Evolutionary conservation across 1,284 basidiomycete genomes (phyloP).

Genomic region (Leccinum ponderosum): DNA sequence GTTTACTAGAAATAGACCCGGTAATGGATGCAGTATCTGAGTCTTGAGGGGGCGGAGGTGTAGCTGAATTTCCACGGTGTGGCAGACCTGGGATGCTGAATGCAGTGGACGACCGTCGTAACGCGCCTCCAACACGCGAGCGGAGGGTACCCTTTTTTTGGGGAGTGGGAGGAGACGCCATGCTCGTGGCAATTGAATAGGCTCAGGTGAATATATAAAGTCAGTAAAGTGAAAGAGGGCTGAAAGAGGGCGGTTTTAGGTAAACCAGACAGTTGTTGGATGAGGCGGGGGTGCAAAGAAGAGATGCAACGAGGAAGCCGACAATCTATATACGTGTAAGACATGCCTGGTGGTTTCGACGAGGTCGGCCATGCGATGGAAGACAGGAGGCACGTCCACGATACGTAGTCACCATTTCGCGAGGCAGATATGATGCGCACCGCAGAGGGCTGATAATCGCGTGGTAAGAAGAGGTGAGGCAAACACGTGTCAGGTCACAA

Average conservation of each 20-base stretch:
- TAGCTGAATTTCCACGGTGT: constrained; percentile 24
- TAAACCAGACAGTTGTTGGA: constrained; percentile 9
- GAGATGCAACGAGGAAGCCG: constrained; percentile 19
- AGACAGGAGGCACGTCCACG: constrained; percentile 26
- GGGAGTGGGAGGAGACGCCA: constrained; percentile 28
- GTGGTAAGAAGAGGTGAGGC: constrained; percentile 30
- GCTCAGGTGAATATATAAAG: constrained; percentile 5
- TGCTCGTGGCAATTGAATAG: constrained; percentile 7
- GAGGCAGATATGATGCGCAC: constrained; percentile 35
- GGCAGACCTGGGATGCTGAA: constrained; percentile 34
- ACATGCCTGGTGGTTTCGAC: constrained; percentile 37
- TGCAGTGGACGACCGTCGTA: constrained; percentile 34
- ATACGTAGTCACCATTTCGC: constrained; percentile 20
- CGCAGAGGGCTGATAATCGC: constrained; percentile 35
- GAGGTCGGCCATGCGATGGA: constrained; percentile 32
- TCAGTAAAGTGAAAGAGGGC: constrained; percentile 5
- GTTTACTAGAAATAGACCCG: constrained; percentile 29
- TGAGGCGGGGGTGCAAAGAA: constrained; percentile 22
- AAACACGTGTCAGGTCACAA: constrained; percentile 29
- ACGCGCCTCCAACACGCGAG: constrained; percentile 34
- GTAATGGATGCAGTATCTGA: constrained; percentile 30
- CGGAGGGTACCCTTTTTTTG: constrained; percentile 36
- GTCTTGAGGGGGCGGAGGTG: constrained; percentile 30
- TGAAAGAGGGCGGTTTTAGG: constrained; percentile 8
- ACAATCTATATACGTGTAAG: constrained; percentile 30